Conservation (phyloP, 306 rosid genomes). For the Vigna mungo region DNA sequence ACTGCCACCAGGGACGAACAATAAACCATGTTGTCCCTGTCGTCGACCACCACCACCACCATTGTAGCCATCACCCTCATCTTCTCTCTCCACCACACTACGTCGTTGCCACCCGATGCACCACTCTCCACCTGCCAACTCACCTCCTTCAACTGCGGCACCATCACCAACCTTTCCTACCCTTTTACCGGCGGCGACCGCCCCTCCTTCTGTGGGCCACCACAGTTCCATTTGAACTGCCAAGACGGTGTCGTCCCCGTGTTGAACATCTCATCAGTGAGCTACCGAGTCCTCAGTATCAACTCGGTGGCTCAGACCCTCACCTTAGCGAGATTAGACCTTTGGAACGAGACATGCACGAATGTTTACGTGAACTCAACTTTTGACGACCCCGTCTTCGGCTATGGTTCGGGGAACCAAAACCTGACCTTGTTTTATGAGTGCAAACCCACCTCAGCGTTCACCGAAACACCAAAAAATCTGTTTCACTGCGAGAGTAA, state of each 20-base stretch:
- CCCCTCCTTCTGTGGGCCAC: slow-evolving; percentile 63
- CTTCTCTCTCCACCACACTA: slow-evolving; percentile 37
- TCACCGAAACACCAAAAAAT: neutral
- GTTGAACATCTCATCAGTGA: slow-evolving; percentile 46
- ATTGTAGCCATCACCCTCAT: neutral
- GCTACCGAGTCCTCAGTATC: slow-evolving; percentile 55
- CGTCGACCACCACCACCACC: slow-evolving; percentile 4
- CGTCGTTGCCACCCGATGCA: slow-evolving; percentile 48
- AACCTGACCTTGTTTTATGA: slow-evolving; percentile 57
- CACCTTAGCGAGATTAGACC: slow-evolving; percentile 60
- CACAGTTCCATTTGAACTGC: slow-evolving; percentile 58
- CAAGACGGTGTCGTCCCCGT: slow-evolving; percentile 24
- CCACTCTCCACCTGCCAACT: slow-evolving; percentile 47
- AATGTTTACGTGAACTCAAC: slow-evolving; percentile 40
- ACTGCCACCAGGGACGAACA: slow-evolving; percentile 7
- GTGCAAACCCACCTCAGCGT: slow-evolving; percentile 26
- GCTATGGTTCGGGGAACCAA: slow-evolving; percentile 45
- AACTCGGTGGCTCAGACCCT: slow-evolving; percentile 35
- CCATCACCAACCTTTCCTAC: slow-evolving; percentile 52
- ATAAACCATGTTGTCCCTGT: slow-evolving; percentile 30
- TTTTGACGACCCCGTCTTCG: slow-evolving; percentile 23
- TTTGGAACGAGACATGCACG: slow-evolving; percentile 67
- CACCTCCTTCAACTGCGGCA: slow-evolving; percentile 64
- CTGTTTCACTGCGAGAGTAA: slow-evolving; percentile 45
- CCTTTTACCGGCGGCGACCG: slow-evolving; percentile 63